Base-by-base conservation (phyloP, 2,329 filamentous ascomycete genomes). In the Rutstroemia sp. region DNA sequence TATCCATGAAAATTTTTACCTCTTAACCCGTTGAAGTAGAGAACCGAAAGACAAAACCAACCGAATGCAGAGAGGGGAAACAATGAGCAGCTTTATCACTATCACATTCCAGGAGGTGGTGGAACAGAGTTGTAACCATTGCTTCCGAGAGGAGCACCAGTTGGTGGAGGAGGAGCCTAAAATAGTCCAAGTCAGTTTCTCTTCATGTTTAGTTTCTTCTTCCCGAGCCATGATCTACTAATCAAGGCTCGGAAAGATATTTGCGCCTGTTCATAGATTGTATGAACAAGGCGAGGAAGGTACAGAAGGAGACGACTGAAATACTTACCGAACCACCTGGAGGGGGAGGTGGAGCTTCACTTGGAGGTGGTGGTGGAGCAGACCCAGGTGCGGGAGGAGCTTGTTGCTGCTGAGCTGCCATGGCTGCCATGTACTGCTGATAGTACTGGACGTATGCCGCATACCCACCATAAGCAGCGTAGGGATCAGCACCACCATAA, bases 391-490 rank as follows among this genome's bases (percentile, higher is more conserved):
- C 65, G 47, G 69, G 65, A 60, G 77, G 68, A 54, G 76, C 74
- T 47, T 58, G 45, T 51, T 59, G 60, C 53, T 78, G 73, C 58
- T 77, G 72, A 48, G 72, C 76, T 64, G 81, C 79, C 14, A 75
- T 75, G 51, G 76, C 76, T 17, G 79, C 79, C 63, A 82, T 82
- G 64, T 87, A 87, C 65, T 89, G 84, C 67, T 89, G 84, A 64
- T 90, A 90, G 72, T 88, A 86, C 64, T 88, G 85, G 61, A 80
- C 75, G 63, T 86, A 86, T 45, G 87, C 88, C 64, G 86, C 81
- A 72, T 94, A 96, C 54, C 92, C 92, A 60, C 92, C 92, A 65
- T 94, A 96, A 8, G 88, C 84, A 44, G 90, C 90, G 70, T 96
- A 96, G 0, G 92, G 92, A 67, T 96, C 90, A 60, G 81, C 76